Percentiles rank a stretch among this genome's conserved stretches.
These are phyloP conservation scores for Colletotrichum truncatum DNA, from an alignment of 2,329 filamentous ascomycete species.

Conservation along the genomic window DNA sequence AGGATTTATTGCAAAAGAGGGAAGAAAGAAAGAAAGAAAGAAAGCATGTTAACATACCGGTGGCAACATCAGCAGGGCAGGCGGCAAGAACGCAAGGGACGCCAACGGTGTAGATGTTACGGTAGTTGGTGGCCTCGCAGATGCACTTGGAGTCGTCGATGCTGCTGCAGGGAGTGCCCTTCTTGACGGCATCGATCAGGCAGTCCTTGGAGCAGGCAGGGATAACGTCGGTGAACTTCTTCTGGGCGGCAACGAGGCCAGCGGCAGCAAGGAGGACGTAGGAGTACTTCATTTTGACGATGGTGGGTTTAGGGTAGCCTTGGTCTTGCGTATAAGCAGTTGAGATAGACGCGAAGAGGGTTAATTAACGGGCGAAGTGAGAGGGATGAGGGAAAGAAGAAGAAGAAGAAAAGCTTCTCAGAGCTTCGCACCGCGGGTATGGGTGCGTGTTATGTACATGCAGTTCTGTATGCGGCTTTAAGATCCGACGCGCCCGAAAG, in stretches of 20 bases:
- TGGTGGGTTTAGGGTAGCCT: neutral
- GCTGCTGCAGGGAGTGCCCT: slow-evolving; percentile 31
- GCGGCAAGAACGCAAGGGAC: slow-evolving; percentile 52
- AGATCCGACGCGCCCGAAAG: neutral
- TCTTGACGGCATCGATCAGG: slow-evolving; percentile 32
- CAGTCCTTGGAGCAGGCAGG: slow-evolving; percentile 35
- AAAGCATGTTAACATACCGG: slow-evolving; percentile 26
- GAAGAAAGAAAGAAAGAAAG: no score
- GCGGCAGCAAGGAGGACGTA: slow-evolving; percentile 25
- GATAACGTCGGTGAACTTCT: slow-evolving; percentile 33
- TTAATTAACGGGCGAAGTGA: neutral
- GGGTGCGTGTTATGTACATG: neutral
- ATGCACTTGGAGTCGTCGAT: slow-evolving; percentile 34
- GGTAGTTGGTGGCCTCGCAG: slow-evolving; percentile 38
- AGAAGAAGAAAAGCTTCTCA: neutral
- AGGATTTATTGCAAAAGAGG: neutral
- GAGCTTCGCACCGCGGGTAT: no score
- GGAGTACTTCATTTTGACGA: slow-evolving; percentile 31
- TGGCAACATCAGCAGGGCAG: slow-evolving; percentile 45
- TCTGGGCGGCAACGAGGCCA: slow-evolving; percentile 22
- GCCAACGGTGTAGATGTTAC: slow-evolving; percentile 49
- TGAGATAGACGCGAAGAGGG: no score
- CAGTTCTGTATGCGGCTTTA: neutral
- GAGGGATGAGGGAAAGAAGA: neutral
- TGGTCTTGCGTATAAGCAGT: no score